Base-by-base conservation (phyloP, 306 rosid genomes). In the Vigna unguiculata region DNA sequence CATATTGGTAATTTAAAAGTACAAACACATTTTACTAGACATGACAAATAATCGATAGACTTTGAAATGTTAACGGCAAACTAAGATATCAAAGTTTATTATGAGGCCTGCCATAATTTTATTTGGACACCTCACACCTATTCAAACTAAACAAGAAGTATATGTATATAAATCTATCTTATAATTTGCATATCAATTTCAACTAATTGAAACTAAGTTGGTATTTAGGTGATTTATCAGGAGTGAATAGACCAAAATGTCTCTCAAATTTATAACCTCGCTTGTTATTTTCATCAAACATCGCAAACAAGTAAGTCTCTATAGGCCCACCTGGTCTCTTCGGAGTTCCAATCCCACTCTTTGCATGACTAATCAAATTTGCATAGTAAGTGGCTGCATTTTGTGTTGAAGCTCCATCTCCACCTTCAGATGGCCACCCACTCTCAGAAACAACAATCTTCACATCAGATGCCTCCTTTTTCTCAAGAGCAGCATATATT, bases 401-500 rank as follows among this genome's bases (percentile, higher is more conserved):
- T 0, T 77, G 64, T 2, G 7, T 0, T 5, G 78, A 46, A 1
- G 92, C 89, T 1, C 69, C 83, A 13, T 2, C 9, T 52, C 86
- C 78, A 28, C 91, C 92, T 7, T 9, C 49, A 0, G 91, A 88
- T 10, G 93, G 96, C 96, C 96, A 92, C 5, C 97, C 92, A 10
- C 84, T 93, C 81, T 93, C 93, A 0, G 91, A 81, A 21, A 88
- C 90, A 19, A 92, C 90, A 1, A 88, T 60, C 17, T 59, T 16
- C 82, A 88, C 6, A 14, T 61, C 28, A 5, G 81, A 30, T 4
- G 76, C 92, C 0, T 86, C 88, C 0, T 54, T 21, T 36, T 85
- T 89, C 83, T 86, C 92, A 24, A 89, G 84, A 16, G 97, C 91
- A 9, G 79, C 77, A 11, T 93, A 86, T 0, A 80, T 40, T 20